Conservation (phyloP, 441 rosid species). For the Viola pubescens region DNA sequence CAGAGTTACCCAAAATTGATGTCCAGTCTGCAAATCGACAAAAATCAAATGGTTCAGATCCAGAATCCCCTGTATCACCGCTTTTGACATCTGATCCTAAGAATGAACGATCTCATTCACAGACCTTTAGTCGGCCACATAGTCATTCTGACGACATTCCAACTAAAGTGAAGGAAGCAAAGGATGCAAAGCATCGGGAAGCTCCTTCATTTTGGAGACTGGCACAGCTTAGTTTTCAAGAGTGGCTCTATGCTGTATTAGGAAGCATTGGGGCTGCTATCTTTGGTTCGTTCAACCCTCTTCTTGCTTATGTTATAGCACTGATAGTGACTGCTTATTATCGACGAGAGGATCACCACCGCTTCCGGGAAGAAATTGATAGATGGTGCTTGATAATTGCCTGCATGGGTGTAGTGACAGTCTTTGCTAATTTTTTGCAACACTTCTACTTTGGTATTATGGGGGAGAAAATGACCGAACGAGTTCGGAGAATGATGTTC, state of each 20-base stretch:
- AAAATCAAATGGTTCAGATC: conserved; percentile 70
- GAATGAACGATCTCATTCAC: conserved; percentile 96
- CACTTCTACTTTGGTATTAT: conserved; percentile 97
- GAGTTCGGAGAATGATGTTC: conserved; percentile 99
- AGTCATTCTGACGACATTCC: conserved; percentile 59
- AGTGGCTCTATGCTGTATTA: conserved; percentile 95
- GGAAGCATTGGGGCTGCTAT: conserved; percentile 97
- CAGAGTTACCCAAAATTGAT: conserved; percentile 88
- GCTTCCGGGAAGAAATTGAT: conserved; percentile 57
- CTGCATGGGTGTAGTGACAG: conserved; percentile 94
- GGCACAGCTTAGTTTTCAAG: conserved; percentile 87
- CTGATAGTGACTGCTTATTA: conserved; percentile 76
- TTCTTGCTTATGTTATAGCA: conserved; percentile 90
- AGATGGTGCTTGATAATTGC: conserved; percentile 96
- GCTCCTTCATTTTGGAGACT: conserved; percentile 91
- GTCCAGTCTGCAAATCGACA: conserved; percentile 57
- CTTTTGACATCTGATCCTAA: conserved; percentile 95
- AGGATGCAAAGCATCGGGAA: conserved; percentile 42
- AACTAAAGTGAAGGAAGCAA: conserved; percentile 37
- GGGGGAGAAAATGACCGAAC: conserved; percentile 99
- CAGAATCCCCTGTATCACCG: conserved; percentile 97
- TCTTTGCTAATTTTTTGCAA: conserved; percentile 89
- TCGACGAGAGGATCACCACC: conserved; percentile 32
- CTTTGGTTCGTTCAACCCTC: conserved; percentile 97
- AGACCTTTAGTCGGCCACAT: conserved; percentile 88